Evolutionary conservation across 2,329 filamentous ascomycete species (phyloP), one percentile per base, ranked within the genome.

Genomic region (Phyllosticta paracitricarpa): DNA sequence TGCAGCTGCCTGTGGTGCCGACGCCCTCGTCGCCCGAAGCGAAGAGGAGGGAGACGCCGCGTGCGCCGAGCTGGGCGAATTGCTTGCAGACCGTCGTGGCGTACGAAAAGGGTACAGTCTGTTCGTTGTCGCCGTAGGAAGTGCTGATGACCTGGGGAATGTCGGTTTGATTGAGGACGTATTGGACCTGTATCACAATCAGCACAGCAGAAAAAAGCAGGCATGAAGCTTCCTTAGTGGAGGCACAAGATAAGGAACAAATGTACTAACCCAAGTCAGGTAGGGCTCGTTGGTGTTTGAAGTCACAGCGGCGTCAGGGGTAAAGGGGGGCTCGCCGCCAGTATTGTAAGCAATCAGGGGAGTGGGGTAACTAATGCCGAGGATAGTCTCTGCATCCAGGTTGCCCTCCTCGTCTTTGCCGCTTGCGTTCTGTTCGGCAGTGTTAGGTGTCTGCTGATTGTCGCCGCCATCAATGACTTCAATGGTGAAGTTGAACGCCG

Each of bases 121-220:
- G 82, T 72, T 89, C 87, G 59, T 84, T 80, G 63, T 88, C 85
- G 56, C 84, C 85, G 69, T 89, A 89, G 0, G 84, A 87, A 12
- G 82, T 84, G 58, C 79, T 82, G 67, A 89, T 81, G 17, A 85
- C 81, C 55, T 84, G 80, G 0, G 87, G 86, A 1, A 89, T 75
- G 19, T 80, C 79, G 1, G 77, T 71, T 22, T 86, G 79, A 1
- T 73, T 71, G 0, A 86, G 78, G 1, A 88, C 70, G 70, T 83
- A 82, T 61, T 82, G 56, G 28, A 54, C 48, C 48, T 51, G 48
- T n/a, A 22, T 22, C 2, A 2, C 4, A 22, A 10, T 51, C 48
- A 51, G 48, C 12, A 51, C 48, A 6, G 10, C 4, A 17, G 48
- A n/a, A 7, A 1, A 1, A 14, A 22, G 12, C 1, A 22, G 19